Conservation (phyloP, 768 basidiomycete genomes). For the Guyanaporus albipodus region DNA sequence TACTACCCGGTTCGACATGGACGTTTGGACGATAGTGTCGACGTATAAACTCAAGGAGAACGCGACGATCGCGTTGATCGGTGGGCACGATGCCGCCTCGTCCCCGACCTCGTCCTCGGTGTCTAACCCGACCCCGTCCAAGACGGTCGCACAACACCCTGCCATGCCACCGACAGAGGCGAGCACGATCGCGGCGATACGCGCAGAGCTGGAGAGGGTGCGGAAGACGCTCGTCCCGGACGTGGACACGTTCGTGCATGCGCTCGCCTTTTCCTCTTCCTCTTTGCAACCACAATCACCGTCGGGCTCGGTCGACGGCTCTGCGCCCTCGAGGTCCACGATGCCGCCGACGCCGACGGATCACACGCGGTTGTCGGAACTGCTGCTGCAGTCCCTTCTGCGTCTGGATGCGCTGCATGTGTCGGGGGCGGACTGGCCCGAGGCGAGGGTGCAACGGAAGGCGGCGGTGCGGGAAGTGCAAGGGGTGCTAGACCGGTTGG, state of each 20-base stretch:
- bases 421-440: constrained; percentile 70
- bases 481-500: constrained; percentile 72
- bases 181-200: constrained; percentile 33
- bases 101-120: constrained; percentile 6
- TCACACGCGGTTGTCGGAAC: constrained; percentile 66
- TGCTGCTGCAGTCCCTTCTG: constrained; percentile 83
- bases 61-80: constrained; percentile 69
- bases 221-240: constrained; percentile 51
- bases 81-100: constrained; percentile 34
- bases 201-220: constrained; percentile 44
- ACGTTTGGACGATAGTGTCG: constrained; percentile 63
- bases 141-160: neutral
- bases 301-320: too few species aligned
- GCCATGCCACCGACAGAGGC: constrained; percentile 35
- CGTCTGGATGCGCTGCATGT: constrained; percentile 73
- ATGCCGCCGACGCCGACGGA: constrained; percentile 32
- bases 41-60: constrained; percentile 69
- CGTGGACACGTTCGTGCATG: constrained; percentile 52
- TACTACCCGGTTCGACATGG: too few species aligned
- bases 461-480: constrained; percentile 86
- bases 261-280: too few species aligned
- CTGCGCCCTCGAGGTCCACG: too few species aligned
- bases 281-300: too few species aligned
- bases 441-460: constrained; percentile 78
- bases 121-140: neutral